Percentiles rank a stretch among this genome's conserved stretches.
Evolutionary conservation across 2,329 filamentous ascomycete species (phyloP).

Genomic region (Neopestalotiopsis sp.): DNA sequence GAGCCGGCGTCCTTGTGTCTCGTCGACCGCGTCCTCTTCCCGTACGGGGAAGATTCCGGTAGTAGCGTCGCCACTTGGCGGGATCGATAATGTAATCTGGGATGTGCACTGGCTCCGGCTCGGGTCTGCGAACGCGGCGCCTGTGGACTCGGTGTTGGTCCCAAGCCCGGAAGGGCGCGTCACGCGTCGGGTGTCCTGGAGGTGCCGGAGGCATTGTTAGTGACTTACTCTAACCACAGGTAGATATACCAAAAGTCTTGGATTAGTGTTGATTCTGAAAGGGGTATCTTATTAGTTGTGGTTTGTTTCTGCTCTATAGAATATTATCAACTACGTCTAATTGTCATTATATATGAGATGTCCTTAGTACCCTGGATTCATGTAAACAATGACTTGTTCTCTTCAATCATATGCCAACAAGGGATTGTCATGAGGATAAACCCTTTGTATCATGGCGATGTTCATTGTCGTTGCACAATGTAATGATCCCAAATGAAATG

Average conservation of each 20-base stretch:
- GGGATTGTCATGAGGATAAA: neutral
- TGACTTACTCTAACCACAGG: neutral
- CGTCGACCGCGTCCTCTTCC: neutral
- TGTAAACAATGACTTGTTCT: neutral
- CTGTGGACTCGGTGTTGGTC: neutral
- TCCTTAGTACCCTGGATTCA: neutral
- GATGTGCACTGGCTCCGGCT: neutral
- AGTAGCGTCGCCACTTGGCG: neutral
- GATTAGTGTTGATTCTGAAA: neutral
- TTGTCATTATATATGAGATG: neutral
- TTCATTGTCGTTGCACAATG: neutral
- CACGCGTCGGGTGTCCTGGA: neutral
- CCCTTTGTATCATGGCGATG: neutral
- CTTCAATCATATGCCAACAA: neutral
- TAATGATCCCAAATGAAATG: too few relatives aligned
- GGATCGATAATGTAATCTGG: constrained; percentile 2
- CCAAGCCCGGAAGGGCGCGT: neutral
- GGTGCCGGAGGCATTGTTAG: neutral
- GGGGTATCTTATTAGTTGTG: neutral
- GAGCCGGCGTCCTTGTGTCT: neutral
- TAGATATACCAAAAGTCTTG: neutral
- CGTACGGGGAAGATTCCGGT: neutral
- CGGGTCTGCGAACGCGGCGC: neutral
- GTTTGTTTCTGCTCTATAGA: neutral
- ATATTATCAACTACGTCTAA: neutral